These are phyloP conservation scores for Mallotus japonicus DNA, from an alignment of 441 rosid species.

Conservation along the genomic window DNA sequence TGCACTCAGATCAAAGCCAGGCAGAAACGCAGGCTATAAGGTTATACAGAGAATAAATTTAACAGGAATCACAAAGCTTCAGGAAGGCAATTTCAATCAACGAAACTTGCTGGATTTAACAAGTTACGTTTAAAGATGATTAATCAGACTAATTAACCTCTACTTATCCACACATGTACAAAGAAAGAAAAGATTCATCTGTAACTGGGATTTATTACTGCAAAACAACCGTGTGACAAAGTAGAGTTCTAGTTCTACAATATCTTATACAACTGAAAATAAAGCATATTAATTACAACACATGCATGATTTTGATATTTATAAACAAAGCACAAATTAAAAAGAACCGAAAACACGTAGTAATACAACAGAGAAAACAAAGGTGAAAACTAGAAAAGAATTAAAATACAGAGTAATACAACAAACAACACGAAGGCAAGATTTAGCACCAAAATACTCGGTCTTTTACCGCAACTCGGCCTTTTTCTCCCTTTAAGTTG, in stretches of 20 bases:
- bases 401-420: background rate
- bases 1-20: background rate
- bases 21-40: background rate
- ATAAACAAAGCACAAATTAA: slow-evolving; percentile 20
- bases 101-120: background rate
- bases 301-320: background rate
- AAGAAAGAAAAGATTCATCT: background rate
- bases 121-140: background rate
- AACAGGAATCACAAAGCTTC: no score
- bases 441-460: slow-evolving; percentile 58
- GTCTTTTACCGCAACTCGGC: slow-evolving; percentile 44
- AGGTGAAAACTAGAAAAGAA: background rate
- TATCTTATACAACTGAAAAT: background rate
- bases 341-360: no score
- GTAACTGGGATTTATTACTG: background rate
- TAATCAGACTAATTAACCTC: background rate
- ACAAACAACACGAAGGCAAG: background rate
- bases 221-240: background rate
- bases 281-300: background rate
- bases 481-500: slow-evolving; percentile 30
- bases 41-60: background rate
- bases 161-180: background rate
- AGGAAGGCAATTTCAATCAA: no score
- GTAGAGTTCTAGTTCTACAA: background rate
- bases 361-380: background rate